A percentile compares a stretch with the other conserved stretches of the same genome.
phyloP scores from a whole-genome alignment of 768 basidiomycete species.

The Lanmaoa rubissima region DNA sequence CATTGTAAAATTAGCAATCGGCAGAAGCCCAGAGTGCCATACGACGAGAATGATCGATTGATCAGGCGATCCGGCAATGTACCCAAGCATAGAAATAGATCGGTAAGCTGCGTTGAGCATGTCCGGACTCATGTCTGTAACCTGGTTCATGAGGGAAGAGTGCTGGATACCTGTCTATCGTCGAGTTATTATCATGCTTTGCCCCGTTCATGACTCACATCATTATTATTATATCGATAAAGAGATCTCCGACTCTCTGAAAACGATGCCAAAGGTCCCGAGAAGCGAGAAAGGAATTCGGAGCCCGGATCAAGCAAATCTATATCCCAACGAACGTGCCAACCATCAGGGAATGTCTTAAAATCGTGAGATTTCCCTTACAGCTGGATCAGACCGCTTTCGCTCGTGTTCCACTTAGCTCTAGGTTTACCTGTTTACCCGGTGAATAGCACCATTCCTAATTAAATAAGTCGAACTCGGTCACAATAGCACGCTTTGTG shows the following conservation, averaged over 20 bases:
- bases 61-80: not conserved
- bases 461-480: too few relatives aligned
- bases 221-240: not conserved
- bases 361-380: not conserved
- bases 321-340: conserved; percentile 8
- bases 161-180: not conserved
- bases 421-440: too few relatives aligned
- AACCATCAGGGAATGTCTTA: not conserved
- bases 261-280: not conserved
- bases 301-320: not conserved
- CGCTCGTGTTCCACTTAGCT: too few relatives aligned
- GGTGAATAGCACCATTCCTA: too few relatives aligned
- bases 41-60: not conserved
- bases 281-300: too few relatives aligned
- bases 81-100: not conserved
- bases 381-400: too few relatives aligned
- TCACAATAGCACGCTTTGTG: too few relatives aligned
- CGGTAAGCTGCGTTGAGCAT: not conserved
- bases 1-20: conserved; percentile 4
- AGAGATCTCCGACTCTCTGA: not conserved
- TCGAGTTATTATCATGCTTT: not conserved
- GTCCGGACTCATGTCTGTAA: not conserved
- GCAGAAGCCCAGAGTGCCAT: conserved; percentile 1
- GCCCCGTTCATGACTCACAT: not conserved
- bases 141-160: not conserved